These are phyloP conservation scores for Cinchona pubescens DNA, from an alignment of 257 asterid genomes.

Conservation along the genomic window DNA sequence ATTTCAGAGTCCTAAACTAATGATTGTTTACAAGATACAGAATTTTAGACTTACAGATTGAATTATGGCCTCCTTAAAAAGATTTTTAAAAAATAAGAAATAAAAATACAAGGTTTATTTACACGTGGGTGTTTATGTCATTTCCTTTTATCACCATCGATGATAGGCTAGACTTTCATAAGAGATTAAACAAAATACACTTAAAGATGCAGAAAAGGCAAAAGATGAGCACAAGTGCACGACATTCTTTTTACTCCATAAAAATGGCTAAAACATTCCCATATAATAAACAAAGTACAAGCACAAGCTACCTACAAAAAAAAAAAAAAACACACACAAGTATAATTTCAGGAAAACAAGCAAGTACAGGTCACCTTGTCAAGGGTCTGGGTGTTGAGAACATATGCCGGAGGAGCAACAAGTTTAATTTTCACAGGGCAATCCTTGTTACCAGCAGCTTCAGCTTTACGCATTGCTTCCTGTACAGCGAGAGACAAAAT, in stretches of 20 bases:
- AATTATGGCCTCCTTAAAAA: background rate
- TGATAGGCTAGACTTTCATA: background rate
- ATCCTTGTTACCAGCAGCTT: slow-evolving; percentile 91
- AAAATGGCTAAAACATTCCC: background rate
- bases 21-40: background rate
- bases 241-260: background rate
- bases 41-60: background rate
- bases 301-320: background rate
- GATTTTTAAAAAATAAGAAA: background rate
- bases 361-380: slow-evolving; percentile 55
- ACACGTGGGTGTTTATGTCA: background rate
- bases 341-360: background rate
- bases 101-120: background rate
- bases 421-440: slow-evolving; percentile 96
- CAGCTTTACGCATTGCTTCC: slow-evolving; percentile 99
- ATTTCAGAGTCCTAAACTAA: background rate
- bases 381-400: slow-evolving; percentile 83
- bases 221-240: background rate
- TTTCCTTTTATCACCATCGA: background rate
- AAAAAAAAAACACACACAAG: background rate
- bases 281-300: background rate
- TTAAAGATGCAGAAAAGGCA: background rate
- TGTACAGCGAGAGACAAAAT: slow-evolving; percentile 24
- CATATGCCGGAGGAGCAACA: slow-evolving; percentile 90
- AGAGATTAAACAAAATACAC: background rate